Percentiles rank a stretch among this genome's conserved stretches.
Conservation (phyloP, 495 filamentous ascomycete species). For the Penicillium samsonianum region DNA sequence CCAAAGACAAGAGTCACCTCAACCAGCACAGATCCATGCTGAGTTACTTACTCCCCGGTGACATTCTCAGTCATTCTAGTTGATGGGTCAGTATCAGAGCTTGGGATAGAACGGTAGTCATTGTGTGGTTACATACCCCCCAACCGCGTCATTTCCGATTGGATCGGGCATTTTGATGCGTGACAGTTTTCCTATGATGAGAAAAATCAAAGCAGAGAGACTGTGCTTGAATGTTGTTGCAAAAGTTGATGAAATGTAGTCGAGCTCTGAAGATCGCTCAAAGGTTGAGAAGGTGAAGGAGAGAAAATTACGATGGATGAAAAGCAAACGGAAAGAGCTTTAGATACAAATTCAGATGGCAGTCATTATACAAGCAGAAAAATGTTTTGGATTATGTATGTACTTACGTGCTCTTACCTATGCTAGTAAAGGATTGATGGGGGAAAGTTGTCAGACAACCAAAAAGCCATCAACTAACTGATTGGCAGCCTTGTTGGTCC, state of each 20-base stretch:
- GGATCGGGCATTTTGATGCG: background rate
- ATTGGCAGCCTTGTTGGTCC: background rate
- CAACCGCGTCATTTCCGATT: slow-evolving; percentile 7
- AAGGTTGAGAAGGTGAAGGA: background rate
- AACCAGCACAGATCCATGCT: background rate
- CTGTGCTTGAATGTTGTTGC: background rate
- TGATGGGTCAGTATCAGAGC: background rate
- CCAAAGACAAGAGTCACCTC: background rate
- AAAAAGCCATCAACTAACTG: slow-evolving; percentile 8
- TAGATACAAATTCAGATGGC: background rate
- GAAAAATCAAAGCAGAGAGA: background rate
- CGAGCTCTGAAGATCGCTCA: background rate
- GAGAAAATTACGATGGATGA: background rate
- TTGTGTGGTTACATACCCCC: slow-evolving; percentile 10
- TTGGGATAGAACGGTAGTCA: background rate
- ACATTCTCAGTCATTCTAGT: slow-evolving; percentile 23
- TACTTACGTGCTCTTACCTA: background rate
- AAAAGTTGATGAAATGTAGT: background rate
- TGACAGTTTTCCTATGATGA: background rate
- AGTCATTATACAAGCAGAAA: background rate
- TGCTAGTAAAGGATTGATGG: too few relatives aligned
- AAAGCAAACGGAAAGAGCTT: background rate
- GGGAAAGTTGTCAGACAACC: background rate
- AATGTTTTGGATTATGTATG: background rate
- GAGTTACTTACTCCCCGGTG: slow-evolving; percentile 22